Percentiles rank a stretch among this genome's conserved stretches.
Evolutionary conservation across 2,329 filamentous ascomycete genomes (phyloP).

Genomic region (Nectriaceae sp.): DNA sequence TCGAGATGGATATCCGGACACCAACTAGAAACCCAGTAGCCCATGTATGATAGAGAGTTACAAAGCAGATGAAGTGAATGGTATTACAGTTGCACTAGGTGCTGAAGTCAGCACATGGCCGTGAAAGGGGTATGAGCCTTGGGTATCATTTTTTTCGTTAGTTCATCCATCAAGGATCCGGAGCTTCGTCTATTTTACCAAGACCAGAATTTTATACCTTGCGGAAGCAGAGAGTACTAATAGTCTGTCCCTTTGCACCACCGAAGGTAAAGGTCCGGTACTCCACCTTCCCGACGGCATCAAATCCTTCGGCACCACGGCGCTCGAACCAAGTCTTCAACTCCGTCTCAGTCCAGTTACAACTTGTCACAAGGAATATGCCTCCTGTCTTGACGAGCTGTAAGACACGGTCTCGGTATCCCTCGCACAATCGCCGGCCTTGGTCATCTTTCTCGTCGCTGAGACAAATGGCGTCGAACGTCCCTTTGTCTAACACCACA

Average conservation of each 20-base stretch:
- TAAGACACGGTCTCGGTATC: constrained; percentile 71
- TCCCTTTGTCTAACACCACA: constrained; percentile 95
- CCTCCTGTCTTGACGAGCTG: constrained; percentile 70
- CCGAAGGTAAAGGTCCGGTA: constrained; percentile 91
- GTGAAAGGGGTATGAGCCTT: constrained; percentile 1
- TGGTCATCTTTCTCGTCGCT: constrained; percentile 54
- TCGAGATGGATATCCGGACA: constrained; percentile 13
- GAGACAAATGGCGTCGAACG: constrained; percentile 93
- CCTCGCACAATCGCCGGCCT: constrained; percentile 68
- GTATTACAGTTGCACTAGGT: constrained; percentile 18
- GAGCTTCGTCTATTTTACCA: background rate
- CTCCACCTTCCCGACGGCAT: constrained; percentile 67
- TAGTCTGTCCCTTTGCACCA: constrained; percentile 82
- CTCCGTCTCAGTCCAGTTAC: constrained; percentile 96
- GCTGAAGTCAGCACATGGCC: constrained; percentile 12
- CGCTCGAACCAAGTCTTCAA: constrained; percentile 74
- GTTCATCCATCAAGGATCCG: background rate
- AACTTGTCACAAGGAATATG: constrained; percentile 85
- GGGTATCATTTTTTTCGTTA: constrained; percentile 1
- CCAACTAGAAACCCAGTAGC: constrained; percentile 20
- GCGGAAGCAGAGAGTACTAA: constrained; percentile 83
- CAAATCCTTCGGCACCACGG: constrained; percentile 45
- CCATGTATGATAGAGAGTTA: constrained; percentile 28
- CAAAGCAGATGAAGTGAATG: constrained; percentile 24
- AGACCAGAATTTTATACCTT: constrained; percentile 34